Evolutionary conservation across 2,329 filamentous ascomycete genomes (phyloP).

Genomic region (Colletotrichum orchidophilum): DNA sequence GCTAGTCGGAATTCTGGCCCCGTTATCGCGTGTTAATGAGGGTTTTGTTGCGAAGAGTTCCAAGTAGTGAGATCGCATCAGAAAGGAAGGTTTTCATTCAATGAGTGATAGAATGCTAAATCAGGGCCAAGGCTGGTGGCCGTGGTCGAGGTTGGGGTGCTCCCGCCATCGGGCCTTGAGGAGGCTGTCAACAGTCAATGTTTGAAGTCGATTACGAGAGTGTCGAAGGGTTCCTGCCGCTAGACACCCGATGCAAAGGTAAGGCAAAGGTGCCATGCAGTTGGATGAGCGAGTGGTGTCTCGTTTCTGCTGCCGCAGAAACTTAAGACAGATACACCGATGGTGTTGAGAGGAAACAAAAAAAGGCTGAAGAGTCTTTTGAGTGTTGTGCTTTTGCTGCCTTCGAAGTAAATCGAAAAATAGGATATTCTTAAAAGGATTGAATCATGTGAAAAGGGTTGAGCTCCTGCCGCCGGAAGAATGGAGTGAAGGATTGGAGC

Average conservation of each 20-base stretch:
- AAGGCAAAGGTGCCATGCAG: background rate
- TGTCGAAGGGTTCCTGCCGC: too few relatives aligned
- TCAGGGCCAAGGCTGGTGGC: too few relatives aligned
- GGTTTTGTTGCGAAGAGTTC: background rate
- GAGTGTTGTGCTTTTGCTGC: background rate
- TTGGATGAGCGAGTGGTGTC: background rate
- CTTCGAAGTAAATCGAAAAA: background rate
- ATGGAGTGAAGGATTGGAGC: background rate
- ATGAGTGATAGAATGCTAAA: background rate
- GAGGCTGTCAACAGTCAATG: background rate
- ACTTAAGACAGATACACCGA: background rate
- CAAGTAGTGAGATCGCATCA: background rate
- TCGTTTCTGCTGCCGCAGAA: background rate
- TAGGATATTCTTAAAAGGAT: background rate
- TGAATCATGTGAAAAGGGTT: background rate
- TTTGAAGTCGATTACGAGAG: background rate
- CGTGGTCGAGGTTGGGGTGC: too few relatives aligned
- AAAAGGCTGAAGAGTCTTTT: background rate
- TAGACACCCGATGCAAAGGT: background rate
- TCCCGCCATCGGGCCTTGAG: background rate
- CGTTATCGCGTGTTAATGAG: background rate
- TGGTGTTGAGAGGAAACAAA: too few relatives aligned
- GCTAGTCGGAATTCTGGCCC: background rate
- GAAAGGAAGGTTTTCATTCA: background rate
- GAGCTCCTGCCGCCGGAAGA: background rate